phyloP scores from a whole-genome alignment of 1,139 yeast species.

The Meyerozyma elateridarum region DNA sequence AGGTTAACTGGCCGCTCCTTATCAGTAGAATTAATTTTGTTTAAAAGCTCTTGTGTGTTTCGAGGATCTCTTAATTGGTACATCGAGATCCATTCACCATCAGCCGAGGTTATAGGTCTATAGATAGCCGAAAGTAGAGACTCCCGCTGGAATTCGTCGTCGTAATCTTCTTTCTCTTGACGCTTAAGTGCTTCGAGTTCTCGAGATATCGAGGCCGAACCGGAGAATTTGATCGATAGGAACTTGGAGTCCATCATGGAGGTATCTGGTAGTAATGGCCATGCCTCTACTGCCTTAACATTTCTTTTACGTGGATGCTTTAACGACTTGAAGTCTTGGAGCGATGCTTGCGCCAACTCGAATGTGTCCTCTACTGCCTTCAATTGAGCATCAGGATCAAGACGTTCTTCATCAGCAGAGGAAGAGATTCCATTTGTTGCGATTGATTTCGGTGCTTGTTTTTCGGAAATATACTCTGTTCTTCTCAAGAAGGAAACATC shows the following conservation, averaged over 20 bases:
- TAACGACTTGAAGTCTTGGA: constrained; percentile 39
- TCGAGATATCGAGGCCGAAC: constrained; percentile 64
- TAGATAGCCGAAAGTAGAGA: constrained; percentile 62
- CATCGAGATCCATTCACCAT: constrained; percentile 80
- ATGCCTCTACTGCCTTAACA: constrained; percentile 69
- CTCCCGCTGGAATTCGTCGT: constrained; percentile 37
- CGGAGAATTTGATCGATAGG: constrained; percentile 67
- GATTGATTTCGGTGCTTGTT: constrained; percentile 20
- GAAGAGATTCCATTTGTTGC: constrained; percentile 14
- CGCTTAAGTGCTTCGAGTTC: constrained; percentile 30
- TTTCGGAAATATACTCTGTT: constrained; percentile 79
- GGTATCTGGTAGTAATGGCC: constrained; percentile 86
- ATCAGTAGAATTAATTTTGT: constrained; percentile 47
- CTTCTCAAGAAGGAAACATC: constrained; percentile 85
- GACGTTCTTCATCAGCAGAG: constrained; percentile 25
- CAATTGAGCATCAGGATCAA: constrained; percentile 62
- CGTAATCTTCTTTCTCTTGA: constrained; percentile 35
- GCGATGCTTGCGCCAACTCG: constrained; percentile 50
- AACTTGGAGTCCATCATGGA: constrained; percentile 79
- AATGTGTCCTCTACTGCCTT: constrained; percentile 74
- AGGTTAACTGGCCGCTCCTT: constrained; percentile 43
- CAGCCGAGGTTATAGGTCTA: constrained; percentile 68
- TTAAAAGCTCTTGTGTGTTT: constrained; percentile 31
- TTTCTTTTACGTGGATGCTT: constrained; percentile 76
- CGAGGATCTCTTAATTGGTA: constrained; percentile 38